Conservation (phyloP, 495 filamentous ascomycete species). For the Echria macrotheca region DNA sequence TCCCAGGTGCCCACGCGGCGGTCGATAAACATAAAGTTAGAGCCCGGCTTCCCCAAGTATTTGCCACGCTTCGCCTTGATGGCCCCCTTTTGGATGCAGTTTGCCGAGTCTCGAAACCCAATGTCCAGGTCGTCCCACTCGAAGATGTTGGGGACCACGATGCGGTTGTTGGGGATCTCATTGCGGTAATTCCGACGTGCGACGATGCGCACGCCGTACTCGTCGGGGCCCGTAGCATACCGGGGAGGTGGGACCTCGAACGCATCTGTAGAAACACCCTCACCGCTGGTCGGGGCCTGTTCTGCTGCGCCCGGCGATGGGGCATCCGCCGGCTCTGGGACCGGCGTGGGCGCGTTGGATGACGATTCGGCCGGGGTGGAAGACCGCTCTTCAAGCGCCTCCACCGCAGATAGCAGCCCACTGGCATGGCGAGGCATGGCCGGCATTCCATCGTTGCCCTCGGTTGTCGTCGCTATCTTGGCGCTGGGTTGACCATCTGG, state of each 20-base stretch:
- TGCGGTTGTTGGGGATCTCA: conserved; percentile 36
- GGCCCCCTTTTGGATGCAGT: conserved; percentile 35
- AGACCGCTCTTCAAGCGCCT: conserved; percentile 30
- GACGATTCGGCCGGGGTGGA: conserved; percentile 26
- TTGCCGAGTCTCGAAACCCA: conserved; percentile 47
- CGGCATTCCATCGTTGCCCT: conserved; percentile 20
- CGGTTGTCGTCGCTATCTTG: conserved; percentile 28
- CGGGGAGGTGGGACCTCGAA: conserved; percentile 34
- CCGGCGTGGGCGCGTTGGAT: conserved; percentile 35
- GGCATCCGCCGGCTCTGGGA: conserved; percentile 21
- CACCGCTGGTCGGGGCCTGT: conserved; percentile 14
- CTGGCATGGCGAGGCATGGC: conserved; percentile 33
- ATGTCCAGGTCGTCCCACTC: conserved; percentile 39
- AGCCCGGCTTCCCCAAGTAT: conserved; percentile 36
- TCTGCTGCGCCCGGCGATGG: conserved; percentile 13
- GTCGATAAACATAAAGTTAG: conserved; percentile 39
- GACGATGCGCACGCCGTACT: conserved; percentile 36
- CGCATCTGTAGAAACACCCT: conserved; percentile 13
- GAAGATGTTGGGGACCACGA: conserved; percentile 36
- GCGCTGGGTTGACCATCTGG: conserved; percentile 32
- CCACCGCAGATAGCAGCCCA: conserved; percentile 38
- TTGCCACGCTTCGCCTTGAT: conserved; percentile 35
- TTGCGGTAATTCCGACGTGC: conserved; percentile 22
- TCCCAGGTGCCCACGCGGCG: conserved; percentile 38
- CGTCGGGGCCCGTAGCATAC: conserved; percentile 34